Percentiles rank a stretch among this genome's conserved stretches.
Evolutionary conservation across 2,329 filamentous ascomycete genomes (phyloP).

Genomic region (Clonostachys solani): DNA sequence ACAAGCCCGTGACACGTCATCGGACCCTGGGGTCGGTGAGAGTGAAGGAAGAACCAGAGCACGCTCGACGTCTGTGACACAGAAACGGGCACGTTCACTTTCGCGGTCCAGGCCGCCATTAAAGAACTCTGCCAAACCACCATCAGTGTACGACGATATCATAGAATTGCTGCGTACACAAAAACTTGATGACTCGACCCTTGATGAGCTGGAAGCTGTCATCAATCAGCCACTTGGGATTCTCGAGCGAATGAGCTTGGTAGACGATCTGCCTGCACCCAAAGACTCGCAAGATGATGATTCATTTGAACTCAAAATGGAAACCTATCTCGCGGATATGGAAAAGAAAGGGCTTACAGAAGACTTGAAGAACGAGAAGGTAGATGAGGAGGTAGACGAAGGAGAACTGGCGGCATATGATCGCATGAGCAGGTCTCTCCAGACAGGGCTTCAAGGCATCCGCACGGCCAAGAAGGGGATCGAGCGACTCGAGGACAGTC

Average conservation of each 20-base stretch:
- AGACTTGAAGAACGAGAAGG: neutral
- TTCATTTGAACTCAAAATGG: slow-evolving; percentile 11
- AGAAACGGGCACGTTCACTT: slow-evolving; percentile 22
- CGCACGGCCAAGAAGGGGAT: slow-evolving; percentile 54
- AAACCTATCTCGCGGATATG: neutral
- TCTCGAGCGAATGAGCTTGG: neutral
- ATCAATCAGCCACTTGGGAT: slow-evolving; percentile 13
- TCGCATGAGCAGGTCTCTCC: slow-evolving; percentile 48
- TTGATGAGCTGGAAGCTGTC: slow-evolving; percentile 53
- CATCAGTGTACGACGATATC: slow-evolving; percentile 52
- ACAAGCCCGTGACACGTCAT: slow-evolving; percentile 20
- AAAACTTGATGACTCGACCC: slow-evolving; percentile 54
- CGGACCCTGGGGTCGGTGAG: slow-evolving; percentile 7
- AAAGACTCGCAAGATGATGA: slow-evolving; percentile 8
- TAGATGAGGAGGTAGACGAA: slow-evolving; percentile 7
- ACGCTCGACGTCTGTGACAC: too few species aligned
- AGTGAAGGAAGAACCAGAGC: neutral
- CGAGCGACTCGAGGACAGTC: slow-evolving; percentile 48
- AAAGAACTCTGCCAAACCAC: slow-evolving; percentile 48
- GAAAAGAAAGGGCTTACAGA: too few species aligned
- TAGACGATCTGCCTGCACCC: neutral
- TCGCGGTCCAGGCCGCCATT: slow-evolving; percentile 40
- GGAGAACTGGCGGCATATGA: slow-evolving; percentile 38
- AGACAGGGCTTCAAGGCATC: slow-evolving; percentile 45
- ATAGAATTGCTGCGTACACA: slow-evolving; percentile 46